Percentiles rank a stretch among this genome's conserved stretches.
Evolutionary conservation across 2,329 filamentous ascomycete species (phyloP).

Genomic region (Xylariaceae sp.): DNA sequence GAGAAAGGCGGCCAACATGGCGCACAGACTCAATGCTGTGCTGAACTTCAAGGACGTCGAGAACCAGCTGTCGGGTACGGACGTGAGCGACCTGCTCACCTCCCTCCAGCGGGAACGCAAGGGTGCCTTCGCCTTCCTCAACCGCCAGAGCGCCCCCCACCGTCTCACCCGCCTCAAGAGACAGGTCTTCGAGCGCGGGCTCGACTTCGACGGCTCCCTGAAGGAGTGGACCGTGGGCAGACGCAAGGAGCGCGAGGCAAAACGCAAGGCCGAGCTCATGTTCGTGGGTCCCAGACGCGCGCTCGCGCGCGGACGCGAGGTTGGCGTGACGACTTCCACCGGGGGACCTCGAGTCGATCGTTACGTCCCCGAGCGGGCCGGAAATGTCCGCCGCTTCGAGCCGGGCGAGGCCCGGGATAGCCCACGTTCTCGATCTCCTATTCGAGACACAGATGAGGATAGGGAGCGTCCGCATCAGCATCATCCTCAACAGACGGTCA

Average conservation of each 20-base stretch:
- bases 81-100: background rate
- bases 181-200: slow-evolving; percentile 29
- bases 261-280: background rate
- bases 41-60: slow-evolving; percentile 24
- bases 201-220: slow-evolving; percentile 28
- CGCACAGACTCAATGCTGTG: background rate
- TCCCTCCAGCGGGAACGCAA: slow-evolving; percentile 12
- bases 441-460: too few relatives aligned
- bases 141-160: slow-evolving; percentile 19
- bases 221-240: slow-evolving; percentile 29
- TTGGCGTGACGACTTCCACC: too few relatives aligned
- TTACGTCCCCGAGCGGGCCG: too few relatives aligned
- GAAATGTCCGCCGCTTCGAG: too few relatives aligned
- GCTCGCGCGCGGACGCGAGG: too few relatives aligned
- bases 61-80: slow-evolving; percentile 32
- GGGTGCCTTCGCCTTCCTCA: slow-evolving; percentile 31
- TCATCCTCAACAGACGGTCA: too few relatives aligned
- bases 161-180: slow-evolving; percentile 34
- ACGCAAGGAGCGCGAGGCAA: slow-evolving; percentile 15
- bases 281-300: background rate
- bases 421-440: too few relatives aligned
- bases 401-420: too few relatives aligned
- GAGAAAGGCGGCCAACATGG: background rate
- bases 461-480: too few relatives aligned
- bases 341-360: too few relatives aligned